Evolutionary conservation across 805 yeast species (phyloP).

Genomic region (Vanderwaltozyma yarrowii): DNA sequence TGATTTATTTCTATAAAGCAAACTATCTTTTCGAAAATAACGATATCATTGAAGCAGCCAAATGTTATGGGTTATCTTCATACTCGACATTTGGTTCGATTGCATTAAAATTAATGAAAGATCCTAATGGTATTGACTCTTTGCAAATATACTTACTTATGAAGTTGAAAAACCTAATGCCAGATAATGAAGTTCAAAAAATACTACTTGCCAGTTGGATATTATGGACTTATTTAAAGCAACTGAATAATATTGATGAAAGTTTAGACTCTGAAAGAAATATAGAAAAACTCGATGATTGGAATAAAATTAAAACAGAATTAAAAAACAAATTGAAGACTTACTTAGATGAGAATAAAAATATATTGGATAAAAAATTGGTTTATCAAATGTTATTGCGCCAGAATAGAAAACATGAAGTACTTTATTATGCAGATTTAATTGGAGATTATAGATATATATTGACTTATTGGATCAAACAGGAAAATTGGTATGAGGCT

Average conservation of each 20-base stretch:
- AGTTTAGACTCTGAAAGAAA: slow-evolving; percentile 1
- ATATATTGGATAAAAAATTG: slow-evolving; percentile 51
- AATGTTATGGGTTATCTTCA: slow-evolving; percentile 46
- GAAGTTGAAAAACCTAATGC: slow-evolving; percentile 31
- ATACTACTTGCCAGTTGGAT: slow-evolving; percentile 30
- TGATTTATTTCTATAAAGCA: slow-evolving; percentile 47
- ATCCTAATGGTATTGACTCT: slow-evolving; percentile 31
- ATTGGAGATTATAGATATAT: slow-evolving; percentile 63
- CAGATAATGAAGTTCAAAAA: slow-evolving; percentile 20
- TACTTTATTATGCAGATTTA: slow-evolving; percentile 57
- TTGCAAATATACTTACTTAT: slow-evolving; percentile 36
- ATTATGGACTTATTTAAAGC: slow-evolving; percentile 28
- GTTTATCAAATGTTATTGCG: slow-evolving; percentile 61
- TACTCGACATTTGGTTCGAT: slow-evolving; percentile 60
- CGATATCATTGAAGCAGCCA: slow-evolving; percentile 36
- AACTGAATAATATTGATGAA: slow-evolving; percentile 29
- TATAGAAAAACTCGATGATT: background rate
- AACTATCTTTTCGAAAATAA: slow-evolving; percentile 32
- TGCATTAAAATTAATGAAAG: slow-evolving; percentile 45
- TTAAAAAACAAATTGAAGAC: slow-evolving; percentile 30
- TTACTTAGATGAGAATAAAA: slow-evolving; percentile 42
- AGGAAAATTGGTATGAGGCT: slow-evolving; percentile 67
- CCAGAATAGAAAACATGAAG: slow-evolving; percentile 53
- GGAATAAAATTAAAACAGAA: slow-evolving; percentile 12
- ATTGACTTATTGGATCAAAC: slow-evolving; percentile 55